Evolutionary conservation across 2,329 filamentous ascomycete genomes (phyloP).

Genomic region (Daldinia sp.): DNA sequence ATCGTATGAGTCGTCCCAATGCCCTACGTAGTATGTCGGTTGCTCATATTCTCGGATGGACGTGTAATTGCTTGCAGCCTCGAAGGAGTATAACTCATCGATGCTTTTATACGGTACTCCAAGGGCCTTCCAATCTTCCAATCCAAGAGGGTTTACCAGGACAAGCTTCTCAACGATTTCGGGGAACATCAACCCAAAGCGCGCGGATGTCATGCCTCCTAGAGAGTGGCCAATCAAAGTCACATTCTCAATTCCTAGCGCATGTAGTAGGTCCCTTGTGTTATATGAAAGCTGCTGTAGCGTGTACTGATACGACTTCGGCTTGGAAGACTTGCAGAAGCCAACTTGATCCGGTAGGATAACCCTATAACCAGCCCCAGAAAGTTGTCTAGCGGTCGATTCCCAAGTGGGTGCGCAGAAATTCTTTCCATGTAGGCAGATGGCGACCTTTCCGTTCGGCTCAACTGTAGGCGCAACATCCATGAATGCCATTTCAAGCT

Average conservation of each 20-base stretch:
- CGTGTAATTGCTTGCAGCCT: slow-evolving; percentile 57
- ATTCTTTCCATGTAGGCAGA: slow-evolving; percentile 68
- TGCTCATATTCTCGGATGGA: slow-evolving; percentile 62
- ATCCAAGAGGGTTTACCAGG: slow-evolving; percentile 64
- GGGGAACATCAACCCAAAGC: slow-evolving; percentile 65
- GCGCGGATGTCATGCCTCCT: slow-evolving; percentile 66
- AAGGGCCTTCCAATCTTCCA: slow-evolving; percentile 66
- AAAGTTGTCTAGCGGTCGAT: slow-evolving; percentile 58
- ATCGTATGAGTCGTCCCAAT: slow-evolving; percentile 64
- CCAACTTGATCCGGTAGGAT: slow-evolving; percentile 67
- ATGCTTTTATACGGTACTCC: slow-evolving; percentile 62
- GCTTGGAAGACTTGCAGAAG: slow-evolving; percentile 69
- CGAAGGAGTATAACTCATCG: slow-evolving; percentile 55
- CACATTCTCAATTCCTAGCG: slow-evolving; percentile 57
- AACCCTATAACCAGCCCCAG: slow-evolving; percentile 61
- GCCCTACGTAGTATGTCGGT: slow-evolving; percentile 61
- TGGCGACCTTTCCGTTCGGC: slow-evolving; percentile 57
- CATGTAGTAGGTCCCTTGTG: slow-evolving; percentile 61
- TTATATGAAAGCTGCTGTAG: slow-evolving; percentile 65
- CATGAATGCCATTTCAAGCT: slow-evolving; percentile 69
- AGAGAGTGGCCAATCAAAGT: slow-evolving; percentile 67
- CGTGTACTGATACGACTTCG: slow-evolving; percentile 63
- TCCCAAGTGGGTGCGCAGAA: slow-evolving; percentile 68
- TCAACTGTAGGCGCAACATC: slow-evolving; percentile 57
- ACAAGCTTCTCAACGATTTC: slow-evolving; percentile 57